Evolutionary conservation across 2,329 filamentous ascomycete genomes (phyloP), one percentile per base, ranked within the genome.

Genomic region (Rugonectria rugulosa): DNA sequence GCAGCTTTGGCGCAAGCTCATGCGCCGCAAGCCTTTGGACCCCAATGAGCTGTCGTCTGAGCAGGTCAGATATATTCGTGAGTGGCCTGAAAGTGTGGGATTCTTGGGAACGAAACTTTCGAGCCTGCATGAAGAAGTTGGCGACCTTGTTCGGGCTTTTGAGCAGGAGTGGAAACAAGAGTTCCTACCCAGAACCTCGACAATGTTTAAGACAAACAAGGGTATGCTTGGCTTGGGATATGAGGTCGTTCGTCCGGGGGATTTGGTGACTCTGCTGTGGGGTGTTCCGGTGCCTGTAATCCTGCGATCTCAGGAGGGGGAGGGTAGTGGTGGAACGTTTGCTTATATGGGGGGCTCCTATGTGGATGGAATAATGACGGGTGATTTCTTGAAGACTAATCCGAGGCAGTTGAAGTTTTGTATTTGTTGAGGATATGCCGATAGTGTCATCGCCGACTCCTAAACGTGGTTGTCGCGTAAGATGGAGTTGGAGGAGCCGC

Each of bases 331-430:
- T 5, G 34, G 34, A 3, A 51, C 41, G 2, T 57, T 59, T 40
- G 19, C 21, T 2, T 64, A 61, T 27, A 23, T 57, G 9, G 63
- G 59, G 14, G 63, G 64, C 31, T 50, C 61, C 6, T 59, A 65
- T 42, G 55, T 64, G 5, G 58, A 62, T 24, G 57, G 62, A 4
- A 61, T 64, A 19, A 65, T 65, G 62, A 23, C 48, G 26, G 62
- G 61, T 6, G 59, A 63, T 42, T 63, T 63, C 21, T 44, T 63
- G 2, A 17, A 34, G 21, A 62, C 47, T 5, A 21, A 36, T 9
- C 62, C 57, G 1, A 15, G 27, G 6, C 36, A 57, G 5, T 40
- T 32, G 23, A 17, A 31, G 9, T 56, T 56, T 31, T 37, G 40
- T 5, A 52, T 52, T 3, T 40, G 40, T 38, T 52, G 20, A 46